phyloP scores from a whole-genome alignment of 225 moss, liverwort and hornwort species.

The Sphagnum tenellum region DNA sequence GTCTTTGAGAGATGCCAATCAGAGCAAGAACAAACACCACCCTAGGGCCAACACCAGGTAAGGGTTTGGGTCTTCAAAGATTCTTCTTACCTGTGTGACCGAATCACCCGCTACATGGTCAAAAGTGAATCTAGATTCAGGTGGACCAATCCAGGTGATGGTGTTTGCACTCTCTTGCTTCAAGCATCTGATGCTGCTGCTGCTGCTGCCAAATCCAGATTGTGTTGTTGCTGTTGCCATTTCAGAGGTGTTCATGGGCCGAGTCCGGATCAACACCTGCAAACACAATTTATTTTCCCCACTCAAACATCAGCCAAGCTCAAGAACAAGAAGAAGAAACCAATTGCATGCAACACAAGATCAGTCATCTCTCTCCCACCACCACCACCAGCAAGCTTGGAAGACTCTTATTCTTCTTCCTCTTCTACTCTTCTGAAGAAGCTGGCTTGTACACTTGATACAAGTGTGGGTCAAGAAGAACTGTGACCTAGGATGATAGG shows the following conservation, averaged over 20 bases:
- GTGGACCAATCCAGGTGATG: constrained; percentile 61
- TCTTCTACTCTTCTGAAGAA: not conserved
- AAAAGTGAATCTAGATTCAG: constrained; percentile 63
- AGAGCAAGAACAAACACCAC: too few relatives aligned
- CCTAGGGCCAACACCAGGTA: too few relatives aligned
- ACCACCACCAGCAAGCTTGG: not conserved
- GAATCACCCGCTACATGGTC: constrained; percentile 73
- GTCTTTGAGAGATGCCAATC: too few relatives aligned
- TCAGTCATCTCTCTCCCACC: too few relatives aligned
- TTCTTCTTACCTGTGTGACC: constrained; percentile 36
- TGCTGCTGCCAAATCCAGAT: too few relatives aligned
- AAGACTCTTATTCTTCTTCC: not conserved
- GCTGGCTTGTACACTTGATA: not conserved
- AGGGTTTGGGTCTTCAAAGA: not conserved
- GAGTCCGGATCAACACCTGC: constrained; percentile 63
- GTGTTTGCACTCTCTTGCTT: constrained; percentile 61
- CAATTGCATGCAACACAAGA: too few relatives aligned
- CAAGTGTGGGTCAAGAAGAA: not conserved
- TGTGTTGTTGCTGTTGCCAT: constrained; percentile 12
- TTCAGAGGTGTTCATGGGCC: constrained; percentile 48
- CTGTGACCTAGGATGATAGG: not conserved
- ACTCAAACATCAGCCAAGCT: not conserved
- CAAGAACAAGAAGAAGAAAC: not conserved
- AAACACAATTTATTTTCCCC: not conserved
- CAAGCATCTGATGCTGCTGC: constrained; percentile 44